Evolutionary conservation across 129 eudicot genomes (phyloP).

Genomic region (Arctium minus): DNA sequence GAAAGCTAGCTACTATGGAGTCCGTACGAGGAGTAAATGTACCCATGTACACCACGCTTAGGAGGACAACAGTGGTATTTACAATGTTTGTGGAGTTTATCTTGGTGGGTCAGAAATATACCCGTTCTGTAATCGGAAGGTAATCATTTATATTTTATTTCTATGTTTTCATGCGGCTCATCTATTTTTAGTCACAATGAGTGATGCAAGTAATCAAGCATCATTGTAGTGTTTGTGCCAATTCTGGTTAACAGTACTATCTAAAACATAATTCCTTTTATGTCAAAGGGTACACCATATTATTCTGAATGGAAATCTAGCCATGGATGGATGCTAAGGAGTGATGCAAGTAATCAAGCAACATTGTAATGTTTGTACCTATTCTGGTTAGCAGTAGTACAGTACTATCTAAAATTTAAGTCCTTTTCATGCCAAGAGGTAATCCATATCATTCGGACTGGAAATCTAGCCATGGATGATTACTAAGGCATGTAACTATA

Average conservation of each 20-base stretch:
- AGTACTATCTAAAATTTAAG: no score
- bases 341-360: no score
- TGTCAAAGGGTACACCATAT: not conserved
- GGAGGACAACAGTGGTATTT: conserved; percentile 96
- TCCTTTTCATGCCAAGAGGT: no score
- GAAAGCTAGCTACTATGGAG: conserved; percentile 96
- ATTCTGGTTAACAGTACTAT: not conserved
- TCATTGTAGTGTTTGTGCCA: not conserved
- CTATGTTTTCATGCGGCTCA: not conserved
- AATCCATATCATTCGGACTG: no score
- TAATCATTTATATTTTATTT: conserved; percentile 20
- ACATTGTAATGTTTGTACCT: no score
- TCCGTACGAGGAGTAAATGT: conserved; percentile 96
- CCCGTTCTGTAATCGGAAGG: conserved; percentile 74
- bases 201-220: not conserved
- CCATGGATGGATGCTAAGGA: not conserved
- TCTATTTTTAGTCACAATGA: not conserved
- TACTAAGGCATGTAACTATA: no score
- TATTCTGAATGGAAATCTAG: not conserved
- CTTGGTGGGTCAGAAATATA: conserved; percentile 73
- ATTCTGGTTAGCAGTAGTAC: no score
- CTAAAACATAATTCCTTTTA: not conserved
- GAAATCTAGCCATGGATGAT: no score
- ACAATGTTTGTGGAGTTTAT: conserved; percentile 87
- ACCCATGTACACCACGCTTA: conserved; percentile 95